These are phyloP conservation scores for Russula lepida DNA, from an alignment of 768 basidiomycete species.

Conservation along the genomic window DNA sequence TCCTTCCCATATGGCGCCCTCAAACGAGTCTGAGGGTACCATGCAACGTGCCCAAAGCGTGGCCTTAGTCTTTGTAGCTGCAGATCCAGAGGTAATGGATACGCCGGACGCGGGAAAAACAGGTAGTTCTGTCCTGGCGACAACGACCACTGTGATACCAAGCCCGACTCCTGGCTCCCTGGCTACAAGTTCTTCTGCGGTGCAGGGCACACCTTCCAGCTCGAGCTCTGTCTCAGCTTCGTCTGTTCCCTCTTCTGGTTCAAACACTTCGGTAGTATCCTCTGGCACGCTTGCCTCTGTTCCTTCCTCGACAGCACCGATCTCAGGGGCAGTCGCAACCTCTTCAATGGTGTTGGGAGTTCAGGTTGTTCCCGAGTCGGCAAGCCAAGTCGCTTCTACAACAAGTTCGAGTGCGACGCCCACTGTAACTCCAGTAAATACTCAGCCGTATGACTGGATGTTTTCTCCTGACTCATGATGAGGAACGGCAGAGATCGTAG, in stretches of 20 bases:
- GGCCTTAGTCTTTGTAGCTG: constrained; percentile 45
- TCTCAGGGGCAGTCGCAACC: neutral
- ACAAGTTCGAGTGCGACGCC: neutral
- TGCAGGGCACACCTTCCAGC: neutral
- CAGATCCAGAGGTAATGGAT: constrained; percentile 27
- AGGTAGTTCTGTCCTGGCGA: neutral
- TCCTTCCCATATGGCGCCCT: neutral
- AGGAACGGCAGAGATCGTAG: neutral
- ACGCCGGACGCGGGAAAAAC: neutral
- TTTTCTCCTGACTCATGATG: constrained; percentile 8
- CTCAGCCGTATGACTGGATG: constrained; percentile 22
- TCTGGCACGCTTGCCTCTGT: neutral
- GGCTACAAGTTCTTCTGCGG: neutral
- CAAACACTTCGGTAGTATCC: neutral
- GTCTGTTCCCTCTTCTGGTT: neutral
- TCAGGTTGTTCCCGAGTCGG: constrained; percentile 8
- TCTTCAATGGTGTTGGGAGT: constrained; percentile 2
- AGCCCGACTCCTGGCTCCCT: neutral
- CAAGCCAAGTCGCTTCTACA: neutral
- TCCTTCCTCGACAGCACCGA: neutral
- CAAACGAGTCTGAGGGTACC: constrained; percentile 18
- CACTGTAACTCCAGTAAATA: constrained; percentile 17
- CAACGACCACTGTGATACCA: constrained; percentile 1
- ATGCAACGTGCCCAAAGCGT: constrained; percentile 34
- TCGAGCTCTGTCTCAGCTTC: neutral